Conservation (phyloP, 2,329 filamentous ascomycete species). For the Tolypocladium amazonense region DNA sequence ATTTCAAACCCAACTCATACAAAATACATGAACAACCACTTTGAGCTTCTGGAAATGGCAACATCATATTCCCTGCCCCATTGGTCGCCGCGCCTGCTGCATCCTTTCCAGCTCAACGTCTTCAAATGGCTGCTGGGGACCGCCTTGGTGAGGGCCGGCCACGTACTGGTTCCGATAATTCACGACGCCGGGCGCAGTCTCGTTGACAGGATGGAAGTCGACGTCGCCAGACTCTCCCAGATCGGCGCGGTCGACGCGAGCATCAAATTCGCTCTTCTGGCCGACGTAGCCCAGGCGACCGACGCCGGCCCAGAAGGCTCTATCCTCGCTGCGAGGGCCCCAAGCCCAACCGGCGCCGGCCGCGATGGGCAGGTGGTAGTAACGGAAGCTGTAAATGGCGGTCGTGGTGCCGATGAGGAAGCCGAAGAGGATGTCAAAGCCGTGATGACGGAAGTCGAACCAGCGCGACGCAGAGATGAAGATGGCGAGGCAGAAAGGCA, state of each 20-base stretch:
- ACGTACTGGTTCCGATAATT: slow-evolving; percentile 6
- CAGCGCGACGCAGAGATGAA: slow-evolving; percentile 81
- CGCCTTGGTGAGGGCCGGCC: background rate
- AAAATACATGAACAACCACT: background rate
- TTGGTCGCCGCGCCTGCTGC: slow-evolving; percentile 1
- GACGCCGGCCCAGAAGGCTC: slow-evolving; percentile 71
- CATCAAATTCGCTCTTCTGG: slow-evolving; percentile 18
- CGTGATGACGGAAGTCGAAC: slow-evolving; percentile 82
- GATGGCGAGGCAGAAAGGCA: slow-evolving; percentile 64
- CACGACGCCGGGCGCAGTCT: slow-evolving; percentile 2
- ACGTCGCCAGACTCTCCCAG: slow-evolving; percentile 15
- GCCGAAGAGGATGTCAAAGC: slow-evolving; percentile 88
- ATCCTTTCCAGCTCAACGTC: slow-evolving; percentile 20
- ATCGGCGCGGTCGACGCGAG: slow-evolving; percentile 10
- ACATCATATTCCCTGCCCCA: background rate
- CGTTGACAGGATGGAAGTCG: slow-evolving; percentile 3
- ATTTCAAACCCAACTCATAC: background rate
- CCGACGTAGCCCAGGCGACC: slow-evolving; percentile 48
- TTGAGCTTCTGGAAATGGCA: background rate
- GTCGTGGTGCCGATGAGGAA: slow-evolving; percentile 63
- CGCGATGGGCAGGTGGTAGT: slow-evolving; percentile 71
- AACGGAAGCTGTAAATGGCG: slow-evolving; percentile 67
- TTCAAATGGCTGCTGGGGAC: slow-evolving; percentile 10
- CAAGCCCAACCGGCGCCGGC: slow-evolving; percentile 80
- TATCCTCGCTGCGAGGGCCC: slow-evolving; percentile 62